Conservation (phyloP, 192 early-diverging fungal species). For the Rhizoclosmatium globosum region DNA sequence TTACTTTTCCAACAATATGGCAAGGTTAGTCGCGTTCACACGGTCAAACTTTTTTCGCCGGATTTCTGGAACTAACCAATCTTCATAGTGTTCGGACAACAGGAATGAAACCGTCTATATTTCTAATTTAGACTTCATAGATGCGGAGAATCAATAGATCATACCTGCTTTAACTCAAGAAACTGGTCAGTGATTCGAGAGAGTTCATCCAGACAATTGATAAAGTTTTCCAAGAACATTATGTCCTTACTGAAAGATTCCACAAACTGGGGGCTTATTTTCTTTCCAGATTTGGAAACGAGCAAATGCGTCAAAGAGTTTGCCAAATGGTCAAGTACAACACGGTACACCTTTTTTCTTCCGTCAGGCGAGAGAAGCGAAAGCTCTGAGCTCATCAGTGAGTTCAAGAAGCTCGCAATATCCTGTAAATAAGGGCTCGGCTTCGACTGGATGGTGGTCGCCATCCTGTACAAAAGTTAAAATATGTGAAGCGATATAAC, state of each 20-base stretch:
- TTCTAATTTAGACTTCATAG: background rate
- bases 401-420: conserved; percentile 70
- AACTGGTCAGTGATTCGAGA: conserved; percentile 66
- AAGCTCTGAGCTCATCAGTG: conserved; percentile 66
- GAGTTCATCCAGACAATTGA: conserved; percentile 68
- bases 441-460: conserved; percentile 52
- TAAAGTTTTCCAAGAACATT: conserved; percentile 77
- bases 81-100: conserved; percentile 76
- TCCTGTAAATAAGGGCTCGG: conserved; percentile 83
- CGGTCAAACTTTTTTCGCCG: conserved; percentile 71
- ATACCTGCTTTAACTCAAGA: conserved; percentile 77
- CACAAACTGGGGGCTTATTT: conserved; percentile 57
- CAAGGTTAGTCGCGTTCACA: conserved; percentile 68
- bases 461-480: conserved; percentile 56
- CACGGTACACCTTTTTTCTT: conserved; percentile 70
- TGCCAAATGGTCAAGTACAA: conserved; percentile 10
- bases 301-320: conserved; percentile 58
- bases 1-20: conserved; percentile 85
- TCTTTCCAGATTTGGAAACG: conserved; percentile 64
- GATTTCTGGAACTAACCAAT: conserved; percentile 73
- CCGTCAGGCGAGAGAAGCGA: conserved; percentile 70
- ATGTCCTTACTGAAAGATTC: conserved; percentile 45
- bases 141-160: background rate
- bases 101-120: conserved; percentile 70
- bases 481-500: background rate